Conservation (phyloP, 1,284 basidiomycete genomes). For the Sanghuangporus sanghuang region DNA sequence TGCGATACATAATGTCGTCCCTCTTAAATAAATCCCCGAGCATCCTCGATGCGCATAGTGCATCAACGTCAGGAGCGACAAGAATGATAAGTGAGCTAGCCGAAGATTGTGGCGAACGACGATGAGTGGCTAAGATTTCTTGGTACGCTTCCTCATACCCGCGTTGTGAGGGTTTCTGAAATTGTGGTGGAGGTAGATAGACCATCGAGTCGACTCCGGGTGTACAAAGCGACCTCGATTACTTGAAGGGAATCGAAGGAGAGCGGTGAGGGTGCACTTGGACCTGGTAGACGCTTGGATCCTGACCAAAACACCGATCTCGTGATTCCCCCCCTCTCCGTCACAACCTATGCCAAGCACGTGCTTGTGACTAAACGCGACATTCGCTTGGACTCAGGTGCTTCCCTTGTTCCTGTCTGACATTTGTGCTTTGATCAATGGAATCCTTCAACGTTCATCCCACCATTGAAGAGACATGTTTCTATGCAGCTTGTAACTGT, state of each 20-base stretch:
- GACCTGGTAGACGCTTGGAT: neutral
- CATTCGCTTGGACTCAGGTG: neutral
- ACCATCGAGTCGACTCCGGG: slow-evolving; percentile 44
- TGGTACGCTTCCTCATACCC: slow-evolving; percentile 82
- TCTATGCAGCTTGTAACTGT: too few relatives aligned
- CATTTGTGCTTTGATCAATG: too few relatives aligned
- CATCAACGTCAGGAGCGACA: slow-evolving; percentile 86
- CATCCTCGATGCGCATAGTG: slow-evolving; percentile 85
- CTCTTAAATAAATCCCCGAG: slow-evolving; percentile 87
- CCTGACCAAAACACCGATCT: neutral
- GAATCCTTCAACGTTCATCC: too few relatives aligned
- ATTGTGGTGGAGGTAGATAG: slow-evolving; percentile 63
- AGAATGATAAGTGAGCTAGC: slow-evolving; percentile 82
- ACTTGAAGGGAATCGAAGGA: neutral
- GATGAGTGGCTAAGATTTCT: slow-evolving; percentile 65
- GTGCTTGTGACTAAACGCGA: neutral
- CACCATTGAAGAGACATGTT: too few relatives aligned
- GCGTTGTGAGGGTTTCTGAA: slow-evolving; percentile 46
- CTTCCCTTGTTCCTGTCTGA: too few relatives aligned
- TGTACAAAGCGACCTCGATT: neutral
- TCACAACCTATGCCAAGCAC: neutral
- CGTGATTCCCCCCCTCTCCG: neutral
- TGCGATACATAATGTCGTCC: slow-evolving; percentile 89
- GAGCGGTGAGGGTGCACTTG: too few relatives aligned
- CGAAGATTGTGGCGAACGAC: slow-evolving; percentile 70